Evolutionary conservation across 768 basidiomycete species (phyloP).

Genomic region (Tylopilus sp.): DNA sequence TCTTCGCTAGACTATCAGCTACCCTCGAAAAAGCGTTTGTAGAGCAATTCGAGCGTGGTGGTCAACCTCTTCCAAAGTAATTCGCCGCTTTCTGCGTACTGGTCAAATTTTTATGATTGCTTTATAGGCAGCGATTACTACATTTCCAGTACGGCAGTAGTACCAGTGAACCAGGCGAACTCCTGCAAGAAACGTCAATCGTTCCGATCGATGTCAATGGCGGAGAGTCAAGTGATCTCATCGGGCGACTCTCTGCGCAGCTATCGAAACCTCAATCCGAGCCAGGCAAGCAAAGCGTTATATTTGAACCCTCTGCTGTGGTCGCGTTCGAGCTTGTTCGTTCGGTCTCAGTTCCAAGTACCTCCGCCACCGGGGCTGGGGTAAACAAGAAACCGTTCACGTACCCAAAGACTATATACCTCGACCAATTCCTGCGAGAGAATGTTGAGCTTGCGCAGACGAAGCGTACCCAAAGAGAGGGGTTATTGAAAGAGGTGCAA

Average conservation of each 20-base stretch:
- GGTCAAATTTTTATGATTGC: not conserved
- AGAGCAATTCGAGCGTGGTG: constrained; percentile 35
- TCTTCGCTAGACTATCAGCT: constrained; percentile 42
- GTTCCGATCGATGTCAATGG: constrained; percentile 52
- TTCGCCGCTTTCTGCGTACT: not conserved
- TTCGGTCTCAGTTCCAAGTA: constrained; percentile 14
- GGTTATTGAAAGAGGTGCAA: constrained; percentile 47
- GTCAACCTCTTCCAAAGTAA: constrained; percentile 33
- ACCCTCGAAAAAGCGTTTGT: constrained; percentile 45
- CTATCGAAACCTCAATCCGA: constrained; percentile 28
- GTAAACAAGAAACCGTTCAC: constrained; percentile 39
- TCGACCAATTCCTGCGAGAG: constrained; percentile 67
- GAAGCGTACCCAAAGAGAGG: constrained; percentile 34
- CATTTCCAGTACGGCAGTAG: constrained; percentile 55
- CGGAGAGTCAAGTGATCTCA: constrained; percentile 49
- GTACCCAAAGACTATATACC: constrained; percentile 63
- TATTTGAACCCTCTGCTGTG: constrained; percentile 60
- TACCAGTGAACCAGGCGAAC: constrained; percentile 31
- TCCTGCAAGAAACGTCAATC: constrained; percentile 39
- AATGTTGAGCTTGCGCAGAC: constrained; percentile 45
- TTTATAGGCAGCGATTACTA: constrained; percentile 41
- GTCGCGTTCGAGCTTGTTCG: constrained; percentile 53
- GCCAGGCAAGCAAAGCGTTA: constrained; percentile 48
- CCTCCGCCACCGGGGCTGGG: constrained; percentile 11
- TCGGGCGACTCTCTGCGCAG: constrained; percentile 45